Conservation (phyloP, 805 yeast genomes). For the Candida suzukii region DNA sequence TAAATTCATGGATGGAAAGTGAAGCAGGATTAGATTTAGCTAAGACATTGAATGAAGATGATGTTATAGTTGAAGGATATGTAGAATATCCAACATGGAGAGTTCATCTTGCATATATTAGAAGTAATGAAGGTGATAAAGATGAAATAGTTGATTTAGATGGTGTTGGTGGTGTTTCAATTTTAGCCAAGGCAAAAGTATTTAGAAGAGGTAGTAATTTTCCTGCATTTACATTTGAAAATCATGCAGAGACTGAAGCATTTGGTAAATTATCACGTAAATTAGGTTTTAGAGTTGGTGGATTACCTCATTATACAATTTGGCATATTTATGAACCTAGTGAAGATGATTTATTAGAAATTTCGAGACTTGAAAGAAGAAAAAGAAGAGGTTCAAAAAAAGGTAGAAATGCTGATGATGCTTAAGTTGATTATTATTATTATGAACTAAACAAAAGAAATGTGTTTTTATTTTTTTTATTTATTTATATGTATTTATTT, state of each 20-base stretch:
- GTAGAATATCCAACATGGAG: constrained; percentile 85
- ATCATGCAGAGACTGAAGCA: constrained; percentile 86
- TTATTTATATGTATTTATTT: too few relatives aligned
- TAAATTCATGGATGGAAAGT: constrained; percentile 94
- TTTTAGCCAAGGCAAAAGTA: constrained; percentile 64
- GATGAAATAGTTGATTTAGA: constrained; percentile 64
- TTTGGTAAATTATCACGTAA: constrained; percentile 74
- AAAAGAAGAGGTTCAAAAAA: constrained; percentile 32
- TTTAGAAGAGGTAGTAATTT: constrained; percentile 77
- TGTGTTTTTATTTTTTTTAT: too few relatives aligned
- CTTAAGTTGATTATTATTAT: too few relatives aligned
- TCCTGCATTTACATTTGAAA: constrained; percentile 77
- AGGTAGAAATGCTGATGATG: not conserved
- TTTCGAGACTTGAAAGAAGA: constrained; percentile 61
- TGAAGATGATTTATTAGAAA: constrained; percentile 70
- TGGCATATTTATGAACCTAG: constrained; percentile 93
- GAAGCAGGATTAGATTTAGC: constrained; percentile 69
- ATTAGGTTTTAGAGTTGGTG: constrained; percentile 81
- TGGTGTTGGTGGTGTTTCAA: constrained; percentile 86
- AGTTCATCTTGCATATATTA: constrained; percentile 68
- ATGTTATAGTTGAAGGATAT: constrained; percentile 83
- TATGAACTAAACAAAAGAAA: too few relatives aligned
- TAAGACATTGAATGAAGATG: constrained; percentile 60
- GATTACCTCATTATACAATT: constrained; percentile 81
- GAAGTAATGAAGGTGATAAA: constrained; percentile 54